phyloP scores from a whole-genome alignment of 441 rosid genomes.

The Metrosideros polymorpha region DNA sequence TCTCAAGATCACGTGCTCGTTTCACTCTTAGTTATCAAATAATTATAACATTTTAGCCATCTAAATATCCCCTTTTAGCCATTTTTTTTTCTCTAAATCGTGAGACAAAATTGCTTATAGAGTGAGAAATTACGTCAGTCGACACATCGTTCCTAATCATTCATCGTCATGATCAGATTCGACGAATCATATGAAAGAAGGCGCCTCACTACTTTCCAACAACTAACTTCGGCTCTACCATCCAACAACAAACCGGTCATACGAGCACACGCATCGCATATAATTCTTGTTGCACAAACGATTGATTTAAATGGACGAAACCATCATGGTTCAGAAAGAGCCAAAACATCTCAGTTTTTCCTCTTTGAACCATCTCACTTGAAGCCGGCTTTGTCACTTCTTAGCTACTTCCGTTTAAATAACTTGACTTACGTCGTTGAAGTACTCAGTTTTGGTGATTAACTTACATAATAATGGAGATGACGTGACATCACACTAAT shows the following conservation, averaged over 20 bases:
- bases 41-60: too few relatives aligned
- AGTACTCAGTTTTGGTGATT: not conserved
- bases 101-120: not conserved
- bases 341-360: not conserved
- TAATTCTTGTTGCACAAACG: not conserved
- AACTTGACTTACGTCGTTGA: not conserved
- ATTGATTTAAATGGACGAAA: not conserved
- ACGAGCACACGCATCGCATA: too few relatives aligned
- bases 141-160: too few relatives aligned
- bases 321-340: not conserved
- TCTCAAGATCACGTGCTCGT: too few relatives aligned
- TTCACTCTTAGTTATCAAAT: too few relatives aligned
- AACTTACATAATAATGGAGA: not conserved
- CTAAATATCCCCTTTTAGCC: not conserved
- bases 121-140: too few relatives aligned
- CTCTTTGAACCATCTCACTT: not conserved
- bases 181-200: too few relatives aligned
- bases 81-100: not conserved
- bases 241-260: too few relatives aligned
- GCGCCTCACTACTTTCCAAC: too few relatives aligned
- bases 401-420: not conserved
- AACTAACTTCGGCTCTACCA: too few relatives aligned
- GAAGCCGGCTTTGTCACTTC: not conserved
- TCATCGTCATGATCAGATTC: too few relatives aligned
- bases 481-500: not conserved